Evolutionary conservation across 2,329 filamentous ascomycete species (phyloP), one percentile per base, ranked within the genome.

Genomic region (Tolypocladium tundrense): DNA sequence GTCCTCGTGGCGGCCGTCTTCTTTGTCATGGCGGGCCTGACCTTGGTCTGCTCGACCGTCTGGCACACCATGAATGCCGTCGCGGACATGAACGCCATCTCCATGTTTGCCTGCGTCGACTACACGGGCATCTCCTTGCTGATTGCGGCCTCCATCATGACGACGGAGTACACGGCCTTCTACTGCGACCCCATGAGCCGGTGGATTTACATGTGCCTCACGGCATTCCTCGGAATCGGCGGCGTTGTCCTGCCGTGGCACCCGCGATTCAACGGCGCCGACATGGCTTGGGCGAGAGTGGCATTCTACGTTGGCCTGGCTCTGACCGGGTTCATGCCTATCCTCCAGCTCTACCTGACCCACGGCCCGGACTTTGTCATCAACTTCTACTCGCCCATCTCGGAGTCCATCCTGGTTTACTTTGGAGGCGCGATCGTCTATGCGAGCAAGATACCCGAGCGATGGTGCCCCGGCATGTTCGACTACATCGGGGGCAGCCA

Each of bases 21-120:
- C 80, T 97, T 99, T 77, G 90, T 96, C 68, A 94, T 93, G 53
- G 94, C 94, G 52, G 91, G 87, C 78, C 91, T 97, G 73, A 97
- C 93, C 68, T 83, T 99, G 57, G 85, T 93, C 69, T 99, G 94
- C 85, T 95, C 89, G 61, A 93, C 88, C 62, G 86, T 97, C 69
- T 99, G 94, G 94, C 94, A 99, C 76, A 97, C 94, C 33, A 97
- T 99, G 91, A 96, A 93, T 76, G 91, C 90, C 66, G 95, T 97
- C 57, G 91, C 93, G 21, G 90, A 96, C 64, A 87, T 96, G 67
- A 84, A 86, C 24, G 83, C 96, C 48, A 88, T 99, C 75, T 94
- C 96, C 70, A 88, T 91, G 61, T 97, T 99, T 68, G 94, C 94
- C 21, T 99, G 94, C 71, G 91, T 99, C 59, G 94, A 99, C 73